A percentile compares a stretch with the other conserved stretches of the same genome.
These are phyloP conservation scores for Tetragonia tetragonoides DNA, from an alignment of 148 eudicot genomes.

Conservation along the genomic window DNA sequence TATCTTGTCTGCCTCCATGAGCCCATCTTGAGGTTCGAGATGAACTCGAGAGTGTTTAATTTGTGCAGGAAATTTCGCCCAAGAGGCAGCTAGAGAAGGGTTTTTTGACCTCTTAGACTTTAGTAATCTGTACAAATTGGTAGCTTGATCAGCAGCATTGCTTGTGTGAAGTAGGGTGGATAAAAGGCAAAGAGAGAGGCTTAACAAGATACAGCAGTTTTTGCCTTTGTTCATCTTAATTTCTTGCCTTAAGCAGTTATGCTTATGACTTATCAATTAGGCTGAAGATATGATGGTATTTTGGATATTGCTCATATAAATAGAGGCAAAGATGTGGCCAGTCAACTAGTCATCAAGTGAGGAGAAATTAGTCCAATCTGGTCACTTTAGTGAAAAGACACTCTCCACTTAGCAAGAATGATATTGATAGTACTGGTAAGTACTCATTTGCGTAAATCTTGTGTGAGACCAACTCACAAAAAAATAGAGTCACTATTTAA, in stretches of 20 bases:
- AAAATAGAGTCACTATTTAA: too few species aligned
- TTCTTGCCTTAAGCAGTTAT: not conserved
- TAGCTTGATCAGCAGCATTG: slow-evolving; percentile 29
- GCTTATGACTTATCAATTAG: not conserved
- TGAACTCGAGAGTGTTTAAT: slow-evolving; percentile 4
- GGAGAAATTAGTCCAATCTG: not conserved
- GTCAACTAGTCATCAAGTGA: not conserved
- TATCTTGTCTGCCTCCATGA: slow-evolving; percentile 36
- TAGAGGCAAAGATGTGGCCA: not conserved
- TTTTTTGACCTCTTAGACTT: slow-evolving; percentile 28
- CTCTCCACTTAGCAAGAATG: not conserved
- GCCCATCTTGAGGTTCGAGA: slow-evolving; percentile 32
- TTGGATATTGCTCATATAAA: slow-evolving; percentile 10
- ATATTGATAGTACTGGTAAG: not conserved
- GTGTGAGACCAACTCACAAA: too few species aligned
- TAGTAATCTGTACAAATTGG: slow-evolving; percentile 27
- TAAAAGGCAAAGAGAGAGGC: slow-evolving; percentile 12
- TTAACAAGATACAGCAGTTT: slow-evolving; percentile 1
- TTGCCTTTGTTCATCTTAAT: slow-evolving; percentile 16
- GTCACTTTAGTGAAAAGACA: slow-evolving; percentile 2
- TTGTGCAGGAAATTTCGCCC: slow-evolving; percentile 21
- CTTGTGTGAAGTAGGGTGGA: slow-evolving; percentile 8
- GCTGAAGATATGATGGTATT: not conserved
- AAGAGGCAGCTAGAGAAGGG: slow-evolving; percentile 29
- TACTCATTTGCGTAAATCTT: not conserved